Base-by-base conservation (phyloP, 2,329 filamentous ascomycete species). In the Neopestalotiopsis sp. region DNA sequence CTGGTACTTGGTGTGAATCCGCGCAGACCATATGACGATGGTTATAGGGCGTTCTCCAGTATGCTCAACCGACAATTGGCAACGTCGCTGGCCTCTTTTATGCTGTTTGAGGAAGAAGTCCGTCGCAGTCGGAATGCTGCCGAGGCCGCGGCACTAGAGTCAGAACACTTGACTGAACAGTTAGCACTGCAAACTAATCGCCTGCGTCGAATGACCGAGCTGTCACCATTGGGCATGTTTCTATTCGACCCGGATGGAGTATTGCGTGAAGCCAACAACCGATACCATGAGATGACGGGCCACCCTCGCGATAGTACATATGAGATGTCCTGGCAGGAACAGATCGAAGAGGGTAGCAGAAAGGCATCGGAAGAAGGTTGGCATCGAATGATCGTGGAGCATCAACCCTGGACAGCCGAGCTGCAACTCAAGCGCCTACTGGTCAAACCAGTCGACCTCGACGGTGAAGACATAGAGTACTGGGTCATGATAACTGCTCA, bases 41-140 rank as follows among this genome's bases (percentile, higher is more conserved):
- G 90, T 69, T 91, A 91, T 73, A 84, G 84, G 64, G 79, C 89
- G 0, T 91, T 91, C 70, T 81, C 90, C 2, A 84, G 73, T 28
- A 73, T 81, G 65, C 71, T 83, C 0, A 81, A 80, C 61, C 75
- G 79, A 13, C 90, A 80, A 74, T 79, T 91, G 2, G 88, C 86
- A 0, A 91, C 89, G 0, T 90, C 89, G 0, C 78, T 91, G 28
- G 89, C 90, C 2, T 91, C 89, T 0, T 87, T 90, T 0, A 89
- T 91, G 0, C 79, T 92, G 0, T 90, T 90, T 65, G 89, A 91
- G 74, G 89, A 91, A 69, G 90, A 91, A 71, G 89, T 90, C 6
- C 82, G 85, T 20, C 82, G 88, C 65, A 86, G 74, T 5, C 69
- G 77, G 2, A 77, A 81, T 32, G 78, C 77, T 0, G 79, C 76